Base-by-base conservation (phyloP, 2,329 filamentous ascomycete genomes). In the Apiospora sp. region DNA sequence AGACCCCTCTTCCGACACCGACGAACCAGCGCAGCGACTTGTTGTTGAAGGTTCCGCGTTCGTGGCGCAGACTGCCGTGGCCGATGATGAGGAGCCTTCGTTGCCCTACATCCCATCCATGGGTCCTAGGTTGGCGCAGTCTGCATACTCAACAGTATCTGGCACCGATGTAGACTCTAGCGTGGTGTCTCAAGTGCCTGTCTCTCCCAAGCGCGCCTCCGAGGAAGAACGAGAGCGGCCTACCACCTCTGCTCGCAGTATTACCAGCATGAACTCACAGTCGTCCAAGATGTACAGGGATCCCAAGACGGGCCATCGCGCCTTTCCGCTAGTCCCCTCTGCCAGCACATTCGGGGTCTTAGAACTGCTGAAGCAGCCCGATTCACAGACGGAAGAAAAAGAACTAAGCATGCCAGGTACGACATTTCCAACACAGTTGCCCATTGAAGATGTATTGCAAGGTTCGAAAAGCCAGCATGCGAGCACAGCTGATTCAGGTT, bases 321-420 rank as follows among this genome's bases (percentile, higher is more conserved):
- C 74, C 64, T 80, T 79, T 51, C 79, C 78, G 68, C 72, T 79
- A 27, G 72, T 76, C 1, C 72, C 75, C 14, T 68, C 70, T 22
- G 46, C 71, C n/a, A 70, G 68, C 44, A 70, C 68, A 19, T 70
- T 41, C 16, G 68, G 68, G 10, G 49, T 70, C 34, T 16, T n/a
- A 48, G 48, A 70, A 51, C 3, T 70, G 46, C 46, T 70, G 10
- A 37, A 70, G 30, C 68, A 68, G 41, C 41, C 67, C 24, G 67
- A 68, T 44, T 43, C 41, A 46, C 41, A 48, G 19, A 30, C 22
- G 10, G 41, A 68, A 27, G n/a, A 30, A 13, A n/a, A 30, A 48
- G 41, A 46, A 10, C 43, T 43, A n/a, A 34, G 41, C 58, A 37
- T 12, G 58, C 34, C 58, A 64, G 30, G 30, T 41, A 64, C 58